Percentiles rank a stretch among this genome's conserved stretches.
Evolutionary conservation across 2,329 filamentous ascomycete genomes (phyloP).

Genomic region (Alternaria sp.): DNA sequence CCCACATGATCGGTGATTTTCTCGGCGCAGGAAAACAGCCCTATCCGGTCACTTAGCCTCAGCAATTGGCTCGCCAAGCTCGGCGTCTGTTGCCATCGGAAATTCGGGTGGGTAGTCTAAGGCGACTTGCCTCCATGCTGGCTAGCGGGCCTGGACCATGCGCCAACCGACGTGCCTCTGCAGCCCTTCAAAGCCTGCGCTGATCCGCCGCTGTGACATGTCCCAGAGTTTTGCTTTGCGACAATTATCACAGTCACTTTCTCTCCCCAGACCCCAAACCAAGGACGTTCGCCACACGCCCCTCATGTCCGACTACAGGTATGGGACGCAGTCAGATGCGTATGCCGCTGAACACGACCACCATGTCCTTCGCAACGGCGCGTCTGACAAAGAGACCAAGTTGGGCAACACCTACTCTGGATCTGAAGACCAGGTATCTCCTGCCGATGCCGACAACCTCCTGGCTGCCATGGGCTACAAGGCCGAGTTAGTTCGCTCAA

Average conservation of each 20-base stretch:
- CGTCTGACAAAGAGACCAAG: slow-evolving; percentile 41
- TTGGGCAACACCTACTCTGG: slow-evolving; percentile 33
- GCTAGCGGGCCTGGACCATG: slow-evolving; percentile 36
- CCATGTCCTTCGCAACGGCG: slow-evolving; percentile 29
- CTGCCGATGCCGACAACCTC: slow-evolving; percentile 65
- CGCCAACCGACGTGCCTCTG: slow-evolving; percentile 38
- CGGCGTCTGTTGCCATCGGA: slow-evolving; percentile 28
- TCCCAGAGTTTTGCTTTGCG: slow-evolving; percentile 32
- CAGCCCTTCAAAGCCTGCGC: slow-evolving; percentile 41
- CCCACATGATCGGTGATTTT: slow-evolving; percentile 27
- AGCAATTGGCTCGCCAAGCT: slow-evolving; percentile 30
- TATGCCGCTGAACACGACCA: slow-evolving; percentile 45
- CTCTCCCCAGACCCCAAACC: slow-evolving; percentile 20
- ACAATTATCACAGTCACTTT: slow-evolving; percentile 22
- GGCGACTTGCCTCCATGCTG: slow-evolving; percentile 28
- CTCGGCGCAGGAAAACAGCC: slow-evolving; percentile 22
- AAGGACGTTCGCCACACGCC: slow-evolving; percentile 24
- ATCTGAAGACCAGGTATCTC: slow-evolving; percentile 35
- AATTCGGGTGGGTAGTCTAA: slow-evolving; percentile 32
- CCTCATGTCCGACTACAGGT: slow-evolving; percentile 37
- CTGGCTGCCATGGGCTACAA: slow-evolving; percentile 72
- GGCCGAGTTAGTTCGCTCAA: slow-evolving; percentile 69
- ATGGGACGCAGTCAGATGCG: slow-evolving; percentile 48
- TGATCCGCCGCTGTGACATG: slow-evolving; percentile 26
- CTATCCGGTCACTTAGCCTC: slow-evolving; percentile 22